Percentiles rank a stretch among this genome's conserved stretches.
These are phyloP conservation scores for Arachnomyces sp. DNA, from an alignment of 2,329 filamentous ascomycete genomes.

Conservation along the genomic window DNA sequence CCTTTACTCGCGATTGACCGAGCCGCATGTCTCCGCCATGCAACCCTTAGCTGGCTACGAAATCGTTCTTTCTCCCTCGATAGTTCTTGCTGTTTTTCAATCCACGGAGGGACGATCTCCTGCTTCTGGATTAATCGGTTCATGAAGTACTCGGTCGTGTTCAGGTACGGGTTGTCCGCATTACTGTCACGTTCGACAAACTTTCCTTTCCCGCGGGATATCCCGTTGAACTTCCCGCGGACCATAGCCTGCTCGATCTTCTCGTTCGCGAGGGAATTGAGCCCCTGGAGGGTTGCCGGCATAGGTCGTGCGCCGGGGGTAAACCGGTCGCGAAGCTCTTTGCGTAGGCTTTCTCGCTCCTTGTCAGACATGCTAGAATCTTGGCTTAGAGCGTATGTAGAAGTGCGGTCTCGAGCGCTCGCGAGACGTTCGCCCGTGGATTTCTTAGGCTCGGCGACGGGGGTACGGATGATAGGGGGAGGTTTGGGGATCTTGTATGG, in stretches of 20 bases:
- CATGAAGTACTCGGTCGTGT: conserved; percentile 96
- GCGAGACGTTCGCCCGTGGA: conserved; percentile 45
- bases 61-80: conserved; percentile 61
- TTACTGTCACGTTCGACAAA: conserved; percentile 63
- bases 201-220: conserved; percentile 70
- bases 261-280: conserved; percentile 80
- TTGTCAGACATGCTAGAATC: conserved; percentile 53
- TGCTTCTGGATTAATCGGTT: conserved; percentile 98
- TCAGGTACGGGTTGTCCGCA: conserved; percentile 79
- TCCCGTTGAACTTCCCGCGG: conserved; percentile 77
- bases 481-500: conserved; percentile 33
- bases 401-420: conserved; percentile 51
- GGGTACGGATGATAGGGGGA: conserved; percentile 38
- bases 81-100: conserved; percentile 94
- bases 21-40: conserved; percentile 79
- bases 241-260: conserved; percentile 90
- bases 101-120: conserved; percentile 94
- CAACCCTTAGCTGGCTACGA: conserved; percentile 61
- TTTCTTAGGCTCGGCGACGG: conserved; percentile 34
- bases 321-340: conserved; percentile 74
- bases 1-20: conserved; percentile 69
- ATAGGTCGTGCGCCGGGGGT: conserved; percentile 61
- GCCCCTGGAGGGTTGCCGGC: conserved; percentile 67
- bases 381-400: conserved; percentile 46
- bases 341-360: conserved; percentile 63